Evolutionary conservation across 2,329 filamentous ascomycete genomes (phyloP).

Genomic region (Bipolaris bicolor): DNA sequence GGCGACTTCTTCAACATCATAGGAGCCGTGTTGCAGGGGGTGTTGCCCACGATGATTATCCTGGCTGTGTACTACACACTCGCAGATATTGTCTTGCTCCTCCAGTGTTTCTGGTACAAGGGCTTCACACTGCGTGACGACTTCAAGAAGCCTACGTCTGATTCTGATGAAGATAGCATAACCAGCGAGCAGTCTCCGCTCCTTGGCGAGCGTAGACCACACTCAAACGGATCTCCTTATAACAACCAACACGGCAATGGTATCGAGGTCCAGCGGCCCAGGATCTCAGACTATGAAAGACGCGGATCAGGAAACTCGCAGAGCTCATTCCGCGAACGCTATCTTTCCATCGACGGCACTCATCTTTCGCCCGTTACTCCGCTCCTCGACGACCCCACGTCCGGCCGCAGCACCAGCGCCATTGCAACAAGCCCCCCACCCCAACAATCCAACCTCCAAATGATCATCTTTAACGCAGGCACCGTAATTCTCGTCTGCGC

Average conservation of each 20-base stretch:
- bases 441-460: slow-evolving; percentile 57
- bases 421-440: slow-evolving; percentile 51
- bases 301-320: slow-evolving; percentile 42
- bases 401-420: slow-evolving; percentile 39
- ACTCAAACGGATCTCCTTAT: slow-evolving; percentile 29
- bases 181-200: slow-evolving; percentile 47
- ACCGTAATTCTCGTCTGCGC: slow-evolving; percentile 81
- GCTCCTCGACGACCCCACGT: slow-evolving; percentile 58
- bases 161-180: slow-evolving; percentile 35
- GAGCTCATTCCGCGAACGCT: slow-evolving; percentile 52
- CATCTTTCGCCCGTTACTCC: slow-evolving; percentile 85
- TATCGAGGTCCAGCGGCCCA: slow-evolving; percentile 28
- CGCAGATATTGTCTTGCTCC: slow-evolving; percentile 84
- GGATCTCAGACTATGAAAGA: slow-evolving; percentile 47
- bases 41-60: slow-evolving; percentile 94
- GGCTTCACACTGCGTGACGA: slow-evolving; percentile 65
- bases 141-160: slow-evolving; percentile 32
- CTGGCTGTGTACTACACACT: slow-evolving; percentile 94
- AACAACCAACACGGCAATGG: slow-evolving; percentile 27
- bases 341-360: slow-evolving; percentile 65
- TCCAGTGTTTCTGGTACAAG: slow-evolving; percentile 94
- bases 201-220: slow-evolving; percentile 36
- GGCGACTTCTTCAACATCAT: slow-evolving; percentile 98
- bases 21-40: slow-evolving; percentile 87
- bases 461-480: slow-evolving; percentile 73